These are phyloP conservation scores for Lachancea waltii DNA, from an alignment of 805 yeast species.

Conservation along the genomic window DNA sequence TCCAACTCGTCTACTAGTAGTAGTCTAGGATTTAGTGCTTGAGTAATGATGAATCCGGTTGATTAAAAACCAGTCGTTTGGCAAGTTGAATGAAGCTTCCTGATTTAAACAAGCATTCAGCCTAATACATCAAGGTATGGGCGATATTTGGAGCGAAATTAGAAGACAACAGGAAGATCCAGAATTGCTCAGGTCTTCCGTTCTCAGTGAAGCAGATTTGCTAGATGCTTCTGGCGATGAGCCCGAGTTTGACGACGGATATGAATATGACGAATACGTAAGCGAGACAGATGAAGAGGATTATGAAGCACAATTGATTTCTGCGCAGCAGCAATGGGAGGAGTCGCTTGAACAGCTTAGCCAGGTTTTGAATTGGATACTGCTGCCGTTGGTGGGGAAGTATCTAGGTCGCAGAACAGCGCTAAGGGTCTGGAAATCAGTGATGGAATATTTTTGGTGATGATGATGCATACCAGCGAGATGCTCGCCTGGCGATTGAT, in stretches of 20 bases:
- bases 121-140: background rate
- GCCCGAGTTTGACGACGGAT: conserved; percentile 1
- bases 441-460: conserved; percentile 21
- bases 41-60: too few relatives aligned
- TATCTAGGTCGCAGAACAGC: conserved; percentile 58
- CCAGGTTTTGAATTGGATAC: conserved; percentile 50
- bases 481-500: background rate
- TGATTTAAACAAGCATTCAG: too few relatives aligned
- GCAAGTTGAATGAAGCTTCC: too few relatives aligned
- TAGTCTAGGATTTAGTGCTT: too few relatives aligned
- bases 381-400: conserved; percentile 63
- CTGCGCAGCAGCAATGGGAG: conserved; percentile 71
- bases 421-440: conserved; percentile 28
- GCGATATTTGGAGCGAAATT: background rate
- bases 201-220: too few relatives aligned
- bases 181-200: background rate
- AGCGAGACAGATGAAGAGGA: conserved; percentile 14
- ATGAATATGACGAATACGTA: conserved; percentile 5
- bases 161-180: background rate
- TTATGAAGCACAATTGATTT: conserved; percentile 26
- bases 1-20: too few relatives aligned
- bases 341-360: conserved; percentile 55
- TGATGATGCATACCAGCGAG: background rate
- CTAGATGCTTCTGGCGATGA: conserved; percentile 1
- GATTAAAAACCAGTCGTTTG: too few relatives aligned